Base-by-base conservation (phyloP, 805 yeast species). In the Zygosaccharomyces rouxii region DNA sequence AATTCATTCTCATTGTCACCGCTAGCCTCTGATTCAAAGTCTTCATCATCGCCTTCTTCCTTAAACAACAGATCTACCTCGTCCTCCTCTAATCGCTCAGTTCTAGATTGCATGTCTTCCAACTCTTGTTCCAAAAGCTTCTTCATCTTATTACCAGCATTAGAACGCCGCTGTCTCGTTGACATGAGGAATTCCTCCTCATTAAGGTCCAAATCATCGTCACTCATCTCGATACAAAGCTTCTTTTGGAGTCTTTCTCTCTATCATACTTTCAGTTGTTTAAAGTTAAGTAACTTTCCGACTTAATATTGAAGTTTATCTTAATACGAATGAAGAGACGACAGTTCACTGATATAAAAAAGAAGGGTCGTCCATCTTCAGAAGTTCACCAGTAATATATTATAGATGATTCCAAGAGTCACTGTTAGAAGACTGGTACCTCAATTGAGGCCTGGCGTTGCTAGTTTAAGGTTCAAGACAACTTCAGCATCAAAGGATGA, bases 121-220 rank as follows among this genome's bases (percentile, higher is more conserved):
- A 66, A 47, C 42, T 67, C 96, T 25, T 86, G 75, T 50, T 81
- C 85, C 16, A 94, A 70, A 51, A 94, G 74, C 48, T 81, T 80
- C 58, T 80, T 79, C 63, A 94, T 72, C 47, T 94, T 74, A 45
- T 87, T 84, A 13, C 99, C 99, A 1, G 99, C 99, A 69, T 92
- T 94, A 38, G 89, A 67, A 47, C 99, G 79, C 54, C 88, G 74
- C 51, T 80, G 71, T 52, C 97, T 77, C 3, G 95, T 84, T 18
- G 86, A 80, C 56, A 85, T 84, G 48, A 89, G 73, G 57, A 79
- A 75, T 40, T 82, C 84, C 31, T 73, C 78, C 19, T 56, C 52
- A 38, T 47, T 44, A 16, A 35, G 46, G 19, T 48, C 48, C 21
- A 47, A 40, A 29, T 48, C 47, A 10, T 49, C 48, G 5, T 44